Evolutionary conservation across 2,329 filamentous ascomycete genomes (phyloP), one percentile per base, ranked within the genome.

Genomic region (Penicillium frequentans): DNA sequence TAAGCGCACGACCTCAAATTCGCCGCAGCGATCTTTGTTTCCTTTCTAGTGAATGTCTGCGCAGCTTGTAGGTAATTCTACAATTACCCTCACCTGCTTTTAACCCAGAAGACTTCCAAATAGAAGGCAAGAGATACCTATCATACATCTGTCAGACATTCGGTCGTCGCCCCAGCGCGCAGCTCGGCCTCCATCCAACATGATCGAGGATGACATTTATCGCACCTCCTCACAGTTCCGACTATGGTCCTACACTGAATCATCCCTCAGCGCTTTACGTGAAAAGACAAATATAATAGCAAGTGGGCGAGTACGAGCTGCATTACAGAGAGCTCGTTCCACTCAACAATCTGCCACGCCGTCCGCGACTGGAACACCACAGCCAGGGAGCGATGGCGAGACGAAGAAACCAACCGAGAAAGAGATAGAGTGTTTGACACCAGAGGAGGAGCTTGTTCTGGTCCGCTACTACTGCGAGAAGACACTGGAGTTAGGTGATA

Each of bases 191-290:
- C 35, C 9, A 23, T 21, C 23, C 63, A 75, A 46, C 59, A 90
- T 96, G 85, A 90, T 86, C 60, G 95, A 99, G 82, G 95, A 99
- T 76, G 90, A 91, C 64, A 83, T 93, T 54, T 99, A 98, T 77
- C 87, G 91, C 31, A 85, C 90, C 51, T 96, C 93, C 0, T 93
- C 91, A 47, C 95, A 99, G 75, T 98, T 87, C 72, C 86, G 90
- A 44, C 82, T 96, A 57, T 99, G 95, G 95, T 96, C 93, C 11
- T 98, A 93, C 76, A 91, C 91, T 0, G 85, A 87, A 3, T 76
- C 86, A 3, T 85, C 88, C 39, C 84, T 99, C 4, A 81, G 83
- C 49, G 82, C 87, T 2, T 83, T 93, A 24, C 90, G 95, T 56
- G 78, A 82, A 43, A 88, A 88, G 63, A 96, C 93, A 31, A 97